Conservation (phyloP, 2,329 filamentous ascomycete species). For the Fusarium redolens region DNA sequence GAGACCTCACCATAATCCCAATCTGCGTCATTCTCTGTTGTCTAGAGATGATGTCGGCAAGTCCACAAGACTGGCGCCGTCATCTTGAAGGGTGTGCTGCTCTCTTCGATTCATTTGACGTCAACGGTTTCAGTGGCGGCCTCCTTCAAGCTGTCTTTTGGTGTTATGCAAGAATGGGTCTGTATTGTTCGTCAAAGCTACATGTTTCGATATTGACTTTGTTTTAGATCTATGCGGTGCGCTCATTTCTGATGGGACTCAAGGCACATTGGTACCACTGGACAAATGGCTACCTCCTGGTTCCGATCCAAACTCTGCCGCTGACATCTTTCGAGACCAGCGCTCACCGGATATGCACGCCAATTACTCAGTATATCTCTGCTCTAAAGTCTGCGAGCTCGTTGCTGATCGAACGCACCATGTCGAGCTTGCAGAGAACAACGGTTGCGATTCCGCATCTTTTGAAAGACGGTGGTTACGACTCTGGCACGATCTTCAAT, state of each 20-base stretch:
- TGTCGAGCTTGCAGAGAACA: constrained; percentile 58
- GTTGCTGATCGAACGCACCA: constrained; percentile 61
- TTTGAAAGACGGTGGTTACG: constrained; percentile 59
- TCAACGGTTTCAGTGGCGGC: constrained; percentile 65
- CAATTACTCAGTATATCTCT: constrained; percentile 69
- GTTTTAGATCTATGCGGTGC: constrained; percentile 63
- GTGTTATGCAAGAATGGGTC: constrained; percentile 69
- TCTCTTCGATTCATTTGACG: constrained; percentile 63
- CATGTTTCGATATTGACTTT: constrained; percentile 3
- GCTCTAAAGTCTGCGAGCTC: constrained; percentile 63
- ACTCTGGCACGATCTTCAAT: constrained; percentile 62
- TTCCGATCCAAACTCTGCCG: constrained; percentile 50
- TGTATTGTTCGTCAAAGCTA: constrained; percentile 15
- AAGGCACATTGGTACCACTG: constrained; percentile 62
- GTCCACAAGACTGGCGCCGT: constrained; percentile 61
- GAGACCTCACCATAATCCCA: constrained; percentile 50
- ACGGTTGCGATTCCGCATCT: constrained; percentile 54
- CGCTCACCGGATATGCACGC: constrained; percentile 65
- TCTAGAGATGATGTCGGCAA: constrained; percentile 58
- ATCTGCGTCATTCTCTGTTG: constrained; percentile 55
- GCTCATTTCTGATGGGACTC: constrained; percentile 64
- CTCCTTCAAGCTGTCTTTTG: constrained; percentile 67
- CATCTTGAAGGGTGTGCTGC: constrained; percentile 69
- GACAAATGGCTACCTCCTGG: constrained; percentile 60
- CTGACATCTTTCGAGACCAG: constrained; percentile 49